Evolutionary conservation across 2,329 filamentous ascomycete species (phyloP).

Genomic region (Sporothrix dimorphospora): DNA sequence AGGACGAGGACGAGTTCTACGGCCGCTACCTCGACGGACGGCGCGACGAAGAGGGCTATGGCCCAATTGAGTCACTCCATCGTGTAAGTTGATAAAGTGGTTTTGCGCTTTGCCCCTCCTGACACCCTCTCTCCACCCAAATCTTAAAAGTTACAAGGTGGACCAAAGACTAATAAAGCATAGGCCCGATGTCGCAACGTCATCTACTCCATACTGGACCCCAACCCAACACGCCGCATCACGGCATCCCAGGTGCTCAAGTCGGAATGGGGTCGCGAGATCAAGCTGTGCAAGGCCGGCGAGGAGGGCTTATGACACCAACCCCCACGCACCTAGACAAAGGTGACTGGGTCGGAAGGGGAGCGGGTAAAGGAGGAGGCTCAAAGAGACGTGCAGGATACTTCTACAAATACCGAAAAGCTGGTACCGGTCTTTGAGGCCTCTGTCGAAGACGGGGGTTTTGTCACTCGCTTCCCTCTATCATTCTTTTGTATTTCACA

Average conservation of each 20-base stretch:
- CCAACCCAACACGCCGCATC: constrained; percentile 88
- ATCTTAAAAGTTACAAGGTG: constrained; percentile 29
- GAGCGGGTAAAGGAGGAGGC: background rate
- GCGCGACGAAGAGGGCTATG: constrained; percentile 92
- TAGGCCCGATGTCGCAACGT: constrained; percentile 97
- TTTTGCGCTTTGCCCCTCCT: too few relatives aligned
- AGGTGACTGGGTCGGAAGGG: background rate
- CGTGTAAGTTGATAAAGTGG: too few relatives aligned
- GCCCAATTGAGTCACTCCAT: constrained; percentile 92
- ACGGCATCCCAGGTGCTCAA: constrained; percentile 96
- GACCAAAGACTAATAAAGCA: constrained; percentile 30
- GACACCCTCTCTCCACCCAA: background rate
- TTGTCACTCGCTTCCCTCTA: background rate
- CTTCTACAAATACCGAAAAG: background rate
- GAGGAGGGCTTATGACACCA: constrained; percentile 70
- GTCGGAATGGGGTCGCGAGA: constrained; percentile 97
- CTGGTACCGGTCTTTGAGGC: background rate
- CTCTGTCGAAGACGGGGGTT: background rate
- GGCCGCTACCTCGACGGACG: constrained; percentile 90
- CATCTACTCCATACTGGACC: constrained; percentile 97
- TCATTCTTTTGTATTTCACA: background rate
- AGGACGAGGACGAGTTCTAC: constrained; percentile 97
- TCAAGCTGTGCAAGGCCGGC: constrained; percentile 94
- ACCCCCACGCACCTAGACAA: background rate
- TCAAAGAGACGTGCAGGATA: background rate